Percentiles rank a stretch among this genome's conserved stretches.
Conservation (phyloP, 2,329 filamentous ascomycete species). For the Ophiocordyceps australis region DNA sequence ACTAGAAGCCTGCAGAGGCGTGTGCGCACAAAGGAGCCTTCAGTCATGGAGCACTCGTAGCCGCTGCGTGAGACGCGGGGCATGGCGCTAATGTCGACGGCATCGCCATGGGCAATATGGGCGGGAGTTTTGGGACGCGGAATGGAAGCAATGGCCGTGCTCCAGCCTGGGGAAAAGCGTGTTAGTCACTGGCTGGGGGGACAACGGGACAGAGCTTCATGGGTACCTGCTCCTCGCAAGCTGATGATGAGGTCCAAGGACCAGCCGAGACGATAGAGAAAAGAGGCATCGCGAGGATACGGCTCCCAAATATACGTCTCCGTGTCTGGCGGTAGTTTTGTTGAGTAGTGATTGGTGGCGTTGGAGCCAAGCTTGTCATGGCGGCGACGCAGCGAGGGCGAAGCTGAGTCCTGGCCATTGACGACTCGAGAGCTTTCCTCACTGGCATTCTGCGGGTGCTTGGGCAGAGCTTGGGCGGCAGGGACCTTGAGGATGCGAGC, state of each 20-base stretch:
- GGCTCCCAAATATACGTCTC: conserved; percentile 39
- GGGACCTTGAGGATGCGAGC: conserved; percentile 24
- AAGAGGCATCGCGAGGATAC: conserved; percentile 30
- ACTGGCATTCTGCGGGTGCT: too few species aligned
- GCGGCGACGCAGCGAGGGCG: too few species aligned
- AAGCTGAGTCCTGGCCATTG: too few species aligned
- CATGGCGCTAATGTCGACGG: conserved; percentile 21
- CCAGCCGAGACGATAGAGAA: conserved; percentile 34
- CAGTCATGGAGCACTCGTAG: conserved; percentile 22
- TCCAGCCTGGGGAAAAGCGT: conserved; percentile 34
- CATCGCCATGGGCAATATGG: conserved; percentile 12
- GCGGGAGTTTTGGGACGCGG: conserved; percentile 25
- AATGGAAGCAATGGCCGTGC: conserved; percentile 30
- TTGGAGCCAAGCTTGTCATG: too few species aligned
- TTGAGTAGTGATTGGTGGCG: too few species aligned
- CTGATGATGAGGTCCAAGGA: conserved; percentile 32
- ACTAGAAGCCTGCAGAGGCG: conserved; percentile 27
- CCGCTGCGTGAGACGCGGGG: conserved; percentile 24
- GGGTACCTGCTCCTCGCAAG: conserved; percentile 35
- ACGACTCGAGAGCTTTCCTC: too few species aligned
- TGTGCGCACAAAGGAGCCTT: conserved; percentile 22
- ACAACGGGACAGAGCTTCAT: neutral
- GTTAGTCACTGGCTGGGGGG: neutral
- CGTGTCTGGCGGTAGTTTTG: too few species aligned
- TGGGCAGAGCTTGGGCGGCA: neutral